Evolutionary conservation across 2,329 filamentous ascomycete species (phyloP).

Genomic region (Grosmannia penicillata): DNA sequence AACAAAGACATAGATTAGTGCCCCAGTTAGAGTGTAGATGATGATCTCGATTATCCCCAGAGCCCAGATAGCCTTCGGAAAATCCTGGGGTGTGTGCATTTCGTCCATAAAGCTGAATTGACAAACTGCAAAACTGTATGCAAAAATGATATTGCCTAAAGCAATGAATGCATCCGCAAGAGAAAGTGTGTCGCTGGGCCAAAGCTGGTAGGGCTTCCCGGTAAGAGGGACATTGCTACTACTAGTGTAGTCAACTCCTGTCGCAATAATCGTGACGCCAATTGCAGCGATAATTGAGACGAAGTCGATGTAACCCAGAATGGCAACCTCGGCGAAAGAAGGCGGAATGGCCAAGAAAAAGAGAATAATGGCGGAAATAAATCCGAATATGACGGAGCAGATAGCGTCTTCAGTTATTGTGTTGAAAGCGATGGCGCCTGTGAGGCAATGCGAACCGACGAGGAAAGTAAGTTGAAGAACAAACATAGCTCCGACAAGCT

Average conservation of each 20-base stretch:
- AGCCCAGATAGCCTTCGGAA: constrained; percentile 40
- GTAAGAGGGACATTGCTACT: constrained; percentile 32
- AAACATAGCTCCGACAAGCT: constrained; percentile 47
- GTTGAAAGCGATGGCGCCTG: constrained; percentile 55
- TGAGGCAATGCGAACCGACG: constrained; percentile 57
- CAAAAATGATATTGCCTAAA: constrained; percentile 55
- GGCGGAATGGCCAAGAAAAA: constrained; percentile 30
- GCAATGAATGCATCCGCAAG: constrained; percentile 44
- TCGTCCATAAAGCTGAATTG: constrained; percentile 39
- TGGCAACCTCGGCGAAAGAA: constrained; percentile 31
- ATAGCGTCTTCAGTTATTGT: constrained; percentile 41
- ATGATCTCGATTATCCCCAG: constrained; percentile 34
- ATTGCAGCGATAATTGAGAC: constrained; percentile 19
- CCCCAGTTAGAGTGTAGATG: constrained; percentile 5
- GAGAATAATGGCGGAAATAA: constrained; percentile 30
- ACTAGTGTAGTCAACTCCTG: constrained; percentile 1
- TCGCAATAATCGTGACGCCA: constrained; percentile 2
- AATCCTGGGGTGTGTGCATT: constrained; percentile 33
- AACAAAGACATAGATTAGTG: constrained; percentile 3
- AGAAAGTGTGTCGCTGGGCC: constrained; percentile 27
- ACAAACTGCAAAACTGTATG: constrained; percentile 44
- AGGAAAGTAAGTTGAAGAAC: constrained; percentile 52
- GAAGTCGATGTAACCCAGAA: constrained; percentile 40
- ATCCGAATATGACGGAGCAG: constrained; percentile 29
- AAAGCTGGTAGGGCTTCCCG: constrained; percentile 17